phyloP scores from a whole-genome alignment of 352 stramenopile genomes.

The Phytopythium chamaehyphon region DNA sequence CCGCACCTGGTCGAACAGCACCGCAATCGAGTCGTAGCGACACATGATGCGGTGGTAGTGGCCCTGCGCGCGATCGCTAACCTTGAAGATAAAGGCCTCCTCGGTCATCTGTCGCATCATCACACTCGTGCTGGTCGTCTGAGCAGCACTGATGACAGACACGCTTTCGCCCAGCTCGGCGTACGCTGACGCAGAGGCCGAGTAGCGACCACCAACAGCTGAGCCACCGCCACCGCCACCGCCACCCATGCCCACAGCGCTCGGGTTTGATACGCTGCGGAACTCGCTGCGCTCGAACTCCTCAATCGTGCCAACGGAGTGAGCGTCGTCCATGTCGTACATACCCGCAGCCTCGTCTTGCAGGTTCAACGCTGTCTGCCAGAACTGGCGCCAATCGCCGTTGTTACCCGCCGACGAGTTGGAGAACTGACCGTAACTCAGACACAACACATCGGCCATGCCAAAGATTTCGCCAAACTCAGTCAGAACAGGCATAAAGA shows the following conservation, averaged over 20 bases:
- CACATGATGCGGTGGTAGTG: conserved; percentile 87
- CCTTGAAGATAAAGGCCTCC: conserved; percentile 86
- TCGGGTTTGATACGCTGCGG: conserved; percentile 20
- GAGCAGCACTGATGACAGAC: conserved; percentile 79
- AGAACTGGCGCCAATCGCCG: conserved; percentile 86
- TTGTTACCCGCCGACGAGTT: conserved; percentile 65
- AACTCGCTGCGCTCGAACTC: conserved; percentile 87
- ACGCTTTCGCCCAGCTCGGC: conserved; percentile 83
- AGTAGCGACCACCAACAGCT: conserved; percentile 27
- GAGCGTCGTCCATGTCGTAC: conserved; percentile 64
- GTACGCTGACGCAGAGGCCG: conserved; percentile 59
- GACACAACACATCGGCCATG: conserved; percentile 85
- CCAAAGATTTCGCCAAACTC: conserved; percentile 77
- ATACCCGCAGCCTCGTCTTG: conserved; percentile 76
- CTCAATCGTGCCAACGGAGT: conserved; percentile 85
- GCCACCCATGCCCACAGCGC: conserved; percentile 23
- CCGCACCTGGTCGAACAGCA: conserved; percentile 77
- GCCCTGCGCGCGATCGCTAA: conserved; percentile 72
- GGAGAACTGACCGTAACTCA: conserved; percentile 87
- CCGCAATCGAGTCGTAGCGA: conserved; percentile 59
- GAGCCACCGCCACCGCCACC: conserved; percentile 19
- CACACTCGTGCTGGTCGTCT: conserved; percentile 71
- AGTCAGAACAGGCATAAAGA: conserved; percentile 83
- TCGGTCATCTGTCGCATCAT: conserved; percentile 65
- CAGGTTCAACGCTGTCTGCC: conserved; percentile 84